Evolutionary conservation across 768 basidiomycete species (phyloP), one percentile per base, ranked within the genome.

Genomic region (Clitopilus hobsonii): DNA sequence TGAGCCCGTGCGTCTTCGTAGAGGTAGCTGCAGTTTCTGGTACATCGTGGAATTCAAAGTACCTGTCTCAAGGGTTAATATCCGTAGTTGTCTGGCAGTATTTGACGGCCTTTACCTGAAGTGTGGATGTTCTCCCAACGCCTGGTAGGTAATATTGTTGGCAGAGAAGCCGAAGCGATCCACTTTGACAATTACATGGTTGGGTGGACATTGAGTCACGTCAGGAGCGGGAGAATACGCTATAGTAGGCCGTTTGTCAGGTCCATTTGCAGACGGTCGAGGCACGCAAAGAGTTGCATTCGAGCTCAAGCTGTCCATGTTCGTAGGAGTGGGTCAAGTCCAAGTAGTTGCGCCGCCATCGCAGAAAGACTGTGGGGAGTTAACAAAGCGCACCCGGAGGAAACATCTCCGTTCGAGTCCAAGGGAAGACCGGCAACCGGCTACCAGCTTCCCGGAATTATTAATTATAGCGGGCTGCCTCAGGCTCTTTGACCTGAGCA

Each of bases 121-220:
- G 53, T 79, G 77, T 1, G 80, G 71, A 52, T 78, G 74, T 54
- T 80, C 80, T n/a, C 69, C 71, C 2, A 76, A 62, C 6, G 80
- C 76, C 61, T 88, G 84, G 63, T 88, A 88, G 14, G 87, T 86
- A 18, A 88, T 58, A 60, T 88, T 88, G 64, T 88, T 88, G 38
- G 86, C 78, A 25, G 84, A 86, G 65, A 84, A 88, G 3, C 86
- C 86, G 62, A 88, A 88, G 16, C 81, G 77, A 54, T 87, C 85
- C 3, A 88, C 79, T 52, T 71, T 72, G 54, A 86, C 71, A 14
- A 86, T 61, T 36, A 86, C 72, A 54, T 82, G 76, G 66, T 82
- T 74, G 14, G 64, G 54, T 7, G 76, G 77, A 53, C 61, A 64
- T 1, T 63, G 51, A 1, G 53, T 45, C 41, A 18, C 49, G 49